Evolutionary conservation across 2,329 filamentous ascomycete species (phyloP), one percentile per base, ranked within the genome.

Genomic region (Arthrobotrys pseudoclavata): DNA sequence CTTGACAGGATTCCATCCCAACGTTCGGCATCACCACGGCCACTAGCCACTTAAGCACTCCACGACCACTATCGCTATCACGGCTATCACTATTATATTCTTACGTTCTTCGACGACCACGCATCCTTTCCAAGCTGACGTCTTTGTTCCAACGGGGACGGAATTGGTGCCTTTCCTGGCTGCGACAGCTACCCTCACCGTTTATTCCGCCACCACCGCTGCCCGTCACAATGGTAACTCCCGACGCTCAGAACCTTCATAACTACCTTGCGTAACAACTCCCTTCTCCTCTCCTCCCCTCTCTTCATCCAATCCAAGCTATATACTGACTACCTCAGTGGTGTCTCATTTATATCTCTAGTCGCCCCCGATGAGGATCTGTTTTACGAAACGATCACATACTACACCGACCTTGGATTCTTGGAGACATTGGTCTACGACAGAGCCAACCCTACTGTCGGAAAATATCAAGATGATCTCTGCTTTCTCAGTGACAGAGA

Each of bases 371-470:
- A 78, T n/a, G 81, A 82, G 45, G 79, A 81, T 47, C 71, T 80
- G 42, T 82, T 81, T 48, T 81, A 82, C 26, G 72, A 72, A 47
- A 81, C 81, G 31, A 76, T 82, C 66, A 69, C 74, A 26, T 82
- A 81, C 50, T 82, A 82, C 79, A 81, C 80, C 29, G 79, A 81
- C 52, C 76, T 82, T 13, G 81, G 81, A 18, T 82, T 82, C 48
- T 24, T 69, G n/a, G 80, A 82, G 62, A 80, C 79, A 2, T 69
- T 81, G 34, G 80, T 81, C 18, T 82, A 81, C 60, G 81, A 82
- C 57, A 76, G 81, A 45, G 63, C 61, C n/a, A 71, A 79, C 12
- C 79, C 72, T 40, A 70, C 79, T 18, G 69, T 69, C 7, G 31
- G 63, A 12, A 72, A 79, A 42, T 79, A 80, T 15, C 75, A 81